Conservation (phyloP, 106 monocot genomes). For the Allium fistulosum region DNA sequence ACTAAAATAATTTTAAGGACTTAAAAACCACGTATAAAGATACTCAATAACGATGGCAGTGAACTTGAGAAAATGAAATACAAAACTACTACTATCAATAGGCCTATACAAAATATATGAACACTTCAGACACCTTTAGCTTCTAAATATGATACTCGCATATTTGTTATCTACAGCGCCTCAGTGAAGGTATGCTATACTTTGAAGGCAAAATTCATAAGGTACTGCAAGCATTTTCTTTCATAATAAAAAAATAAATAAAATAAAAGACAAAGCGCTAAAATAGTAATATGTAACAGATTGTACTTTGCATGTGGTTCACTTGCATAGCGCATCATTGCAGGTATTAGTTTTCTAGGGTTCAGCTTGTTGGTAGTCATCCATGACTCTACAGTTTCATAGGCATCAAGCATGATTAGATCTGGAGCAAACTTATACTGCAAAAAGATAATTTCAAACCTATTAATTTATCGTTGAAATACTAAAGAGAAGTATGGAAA, state of each 20-base stretch:
- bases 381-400: constrained; percentile 99
- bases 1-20: no score
- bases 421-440: constrained; percentile 99
- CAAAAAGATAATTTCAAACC: constrained; percentile 9
- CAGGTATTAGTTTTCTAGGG: constrained; percentile 92
- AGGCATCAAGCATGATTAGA: constrained; percentile 96
- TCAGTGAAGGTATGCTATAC: no score
- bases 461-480: not conserved
- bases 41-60: not conserved
- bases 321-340: constrained; percentile 99
- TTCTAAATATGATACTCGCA: no score
- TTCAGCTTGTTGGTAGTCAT: constrained; percentile 82
- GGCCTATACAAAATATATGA: no score
- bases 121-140: no score
- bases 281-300: no score
- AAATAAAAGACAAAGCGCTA: not conserved
- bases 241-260: not conserved
- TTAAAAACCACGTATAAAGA: no score
- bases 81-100: no score
- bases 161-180: no score
- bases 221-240: no score
- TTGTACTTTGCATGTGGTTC: constrained; percentile 98
- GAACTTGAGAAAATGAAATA: not conserved
- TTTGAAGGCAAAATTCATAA: no score
- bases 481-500: not conserved